Base-by-base conservation (phyloP, 441 rosid genomes). In the Geranium incanum region DNA sequence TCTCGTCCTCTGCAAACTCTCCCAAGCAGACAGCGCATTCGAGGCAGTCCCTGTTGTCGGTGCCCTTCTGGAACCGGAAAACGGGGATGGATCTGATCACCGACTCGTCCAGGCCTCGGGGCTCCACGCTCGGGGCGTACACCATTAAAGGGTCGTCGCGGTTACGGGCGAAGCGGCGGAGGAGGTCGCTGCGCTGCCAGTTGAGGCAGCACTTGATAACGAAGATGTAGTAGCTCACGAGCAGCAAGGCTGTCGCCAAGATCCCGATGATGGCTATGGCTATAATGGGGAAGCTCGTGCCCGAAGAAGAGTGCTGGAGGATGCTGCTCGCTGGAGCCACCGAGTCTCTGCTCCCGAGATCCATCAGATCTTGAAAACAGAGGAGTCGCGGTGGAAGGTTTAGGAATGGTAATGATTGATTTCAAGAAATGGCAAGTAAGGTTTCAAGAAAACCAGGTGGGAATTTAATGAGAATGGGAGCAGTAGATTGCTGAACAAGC, bases 1-100 rank as follows among this genome's bases (percentile, higher is more conserved):
- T 91, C 85, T 93, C 98, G 1, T 89, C 86, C 52, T 89, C 95
- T 66, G 84, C 86, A 75, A 93, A 93, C 89, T 93, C 96, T 28
- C 71, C 87, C 80, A 93, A 80, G 77, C 98, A 93, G 78, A 93
- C 96, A 0, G 95, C 89, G 59, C 98, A 93, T 57, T 89, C 96
- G 36, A 78, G 75, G 67, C 65, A 80, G 74, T 78, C 82, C 70
- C 71, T 16, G 6, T 60, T 48, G 68, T 37, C 33, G 33, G 33
- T 72, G 39, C 41, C 73, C 76, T 76, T 85, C 82, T 84, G 86
- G 96, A 84, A 93, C 37, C 82, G 86, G 38, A 89, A 80, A 9
- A 88, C 72, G 2, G 98, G 98, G 77, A 93, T 88, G 66, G 96
- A 83, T 74, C 93, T 85, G 74, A 93, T 93, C 33, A 81, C 85